Conservation (phyloP, 345 rosid species). For the Arabis alpina region DNA sequence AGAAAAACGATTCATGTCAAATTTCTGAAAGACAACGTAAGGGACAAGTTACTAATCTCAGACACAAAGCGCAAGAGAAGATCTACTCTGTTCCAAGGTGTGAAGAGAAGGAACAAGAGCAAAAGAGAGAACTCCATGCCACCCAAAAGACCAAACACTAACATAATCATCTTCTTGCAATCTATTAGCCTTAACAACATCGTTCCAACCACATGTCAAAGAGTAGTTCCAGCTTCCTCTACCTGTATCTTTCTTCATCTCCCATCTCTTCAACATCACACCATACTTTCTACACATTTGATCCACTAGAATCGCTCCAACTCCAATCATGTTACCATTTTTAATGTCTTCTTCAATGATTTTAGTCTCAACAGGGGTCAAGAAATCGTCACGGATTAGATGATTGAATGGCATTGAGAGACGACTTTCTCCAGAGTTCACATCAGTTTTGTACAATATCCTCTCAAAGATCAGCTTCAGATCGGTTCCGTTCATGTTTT, state of each 20-base stretch:
- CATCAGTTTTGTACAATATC: neutral
- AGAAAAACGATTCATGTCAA: neutral
- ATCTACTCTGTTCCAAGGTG: neutral
- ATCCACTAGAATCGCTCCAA: constrained; percentile 3
- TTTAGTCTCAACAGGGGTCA: neutral
- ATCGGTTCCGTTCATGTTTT: neutral
- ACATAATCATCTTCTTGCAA: neutral
- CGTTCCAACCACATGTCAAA: constrained; percentile 32
- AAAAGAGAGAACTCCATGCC: constrained; percentile 19
- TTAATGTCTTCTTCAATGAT: neutral
- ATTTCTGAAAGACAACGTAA: neutral
- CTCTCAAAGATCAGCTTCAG: constrained; percentile 13
- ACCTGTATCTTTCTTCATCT: neutral
- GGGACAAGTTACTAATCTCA: neutral
- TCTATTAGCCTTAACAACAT: neutral
- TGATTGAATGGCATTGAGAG: constrained; percentile 23
- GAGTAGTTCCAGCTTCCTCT: constrained; percentile 12
- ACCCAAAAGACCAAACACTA: constrained; percentile 34
- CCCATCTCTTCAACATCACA: constrained; percentile 8
- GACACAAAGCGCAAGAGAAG: neutral
- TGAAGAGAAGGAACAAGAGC: constrained; percentile 27
- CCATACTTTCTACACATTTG: neutral
- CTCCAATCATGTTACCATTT: neutral
- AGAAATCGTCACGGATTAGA: constrained; percentile 19
- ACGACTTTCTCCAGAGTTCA: neutral